Conservation (phyloP, 768 basidiomycete species). For the Lactarius pseudohatsudake region DNA sequence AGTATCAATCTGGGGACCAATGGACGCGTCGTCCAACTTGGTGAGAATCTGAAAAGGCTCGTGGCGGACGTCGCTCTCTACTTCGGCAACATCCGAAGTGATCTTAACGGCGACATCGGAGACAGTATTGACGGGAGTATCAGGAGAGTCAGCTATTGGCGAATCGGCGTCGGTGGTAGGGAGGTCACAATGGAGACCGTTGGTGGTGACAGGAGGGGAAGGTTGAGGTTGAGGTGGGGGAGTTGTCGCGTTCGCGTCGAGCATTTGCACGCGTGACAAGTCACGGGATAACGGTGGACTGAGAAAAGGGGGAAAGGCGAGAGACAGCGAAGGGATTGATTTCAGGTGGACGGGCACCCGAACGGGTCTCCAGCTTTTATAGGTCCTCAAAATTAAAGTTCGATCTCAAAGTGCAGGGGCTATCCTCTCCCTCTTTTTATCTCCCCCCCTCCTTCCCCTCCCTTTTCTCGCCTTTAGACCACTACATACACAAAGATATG, state of each 20-base stretch:
- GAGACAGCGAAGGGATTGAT: conserved; percentile 54
- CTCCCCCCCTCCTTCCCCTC: conserved; percentile 21
- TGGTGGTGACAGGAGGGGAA: conserved; percentile 23
- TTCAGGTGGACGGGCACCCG: conserved; percentile 68
- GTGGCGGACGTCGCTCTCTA: conserved; percentile 67
- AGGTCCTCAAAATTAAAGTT: conserved; percentile 80
- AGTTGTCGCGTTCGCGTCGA: conserved; percentile 45
- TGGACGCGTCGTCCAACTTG: conserved; percentile 43
- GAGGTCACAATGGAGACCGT: conserved; percentile 28
- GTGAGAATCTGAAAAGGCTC: conserved; percentile 53
- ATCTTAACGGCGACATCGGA: conserved; percentile 58
- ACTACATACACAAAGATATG: conserved; percentile 23
- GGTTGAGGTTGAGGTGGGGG: conserved; percentile 34
- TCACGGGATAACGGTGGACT: conserved; percentile 49
- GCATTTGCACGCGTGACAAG: conserved; percentile 72
- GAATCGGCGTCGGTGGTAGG: conserved; percentile 23
- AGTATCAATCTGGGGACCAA: conserved; percentile 45
- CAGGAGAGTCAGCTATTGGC: conserved; percentile 49
- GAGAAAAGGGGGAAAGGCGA: conserved; percentile 35
- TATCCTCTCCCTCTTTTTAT: conserved; percentile 44
- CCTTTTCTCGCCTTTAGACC: conserved; percentile 28
- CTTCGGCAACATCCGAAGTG: conserved; percentile 58
- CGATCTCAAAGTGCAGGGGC: conserved; percentile 78
- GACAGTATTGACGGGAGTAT: conserved; percentile 57
- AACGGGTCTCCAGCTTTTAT: conserved; percentile 75